Evolutionary conservation across 768 basidiomycete species (phyloP).

Genomic region (Sarcomyxa edulis): DNA sequence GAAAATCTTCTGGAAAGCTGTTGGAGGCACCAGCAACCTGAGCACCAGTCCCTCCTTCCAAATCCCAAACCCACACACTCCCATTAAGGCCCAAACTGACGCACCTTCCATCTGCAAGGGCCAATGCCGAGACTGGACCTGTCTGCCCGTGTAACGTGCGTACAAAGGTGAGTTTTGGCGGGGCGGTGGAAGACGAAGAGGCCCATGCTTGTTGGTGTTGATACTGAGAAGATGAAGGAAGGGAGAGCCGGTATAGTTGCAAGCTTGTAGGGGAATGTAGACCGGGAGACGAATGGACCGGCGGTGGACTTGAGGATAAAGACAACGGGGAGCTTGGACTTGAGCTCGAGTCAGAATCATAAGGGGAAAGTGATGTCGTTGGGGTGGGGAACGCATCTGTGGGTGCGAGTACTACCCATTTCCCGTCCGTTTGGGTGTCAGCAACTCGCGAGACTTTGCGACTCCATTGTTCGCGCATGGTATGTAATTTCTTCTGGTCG

Average conservation of each 20-base stretch:
- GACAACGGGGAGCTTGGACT: slow-evolving; percentile 21
- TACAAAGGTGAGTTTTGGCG: slow-evolving; percentile 66
- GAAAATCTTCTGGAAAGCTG: slow-evolving; percentile 12
- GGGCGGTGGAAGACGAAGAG: slow-evolving; percentile 43
- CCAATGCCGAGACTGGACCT: slow-evolving; percentile 60
- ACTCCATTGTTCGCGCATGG: slow-evolving; percentile 72
- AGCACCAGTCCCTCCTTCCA: slow-evolving; percentile 52
- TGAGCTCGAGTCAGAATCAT: slow-evolving; percentile 11
- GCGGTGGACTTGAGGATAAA: neutral
- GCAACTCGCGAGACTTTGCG: slow-evolving; percentile 67
- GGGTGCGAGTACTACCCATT: slow-evolving; percentile 77
- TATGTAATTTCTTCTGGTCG: slow-evolving; percentile 54
- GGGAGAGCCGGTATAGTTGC: slow-evolving; percentile 70
- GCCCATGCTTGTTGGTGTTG: no score
- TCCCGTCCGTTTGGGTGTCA: slow-evolving; percentile 80
- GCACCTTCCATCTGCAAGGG: slow-evolving; percentile 78
- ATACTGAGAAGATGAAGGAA: slow-evolving; percentile 34
- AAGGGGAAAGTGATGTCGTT: slow-evolving; percentile 14
- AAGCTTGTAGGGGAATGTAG: slow-evolving; percentile 43
- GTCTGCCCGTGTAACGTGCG: slow-evolving; percentile 67
- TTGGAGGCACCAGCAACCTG: slow-evolving; percentile 28
- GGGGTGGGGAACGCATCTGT: slow-evolving; percentile 28
- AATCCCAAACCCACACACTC: slow-evolving; percentile 83
- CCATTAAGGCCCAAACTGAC: slow-evolving; percentile 70
- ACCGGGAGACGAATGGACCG: slow-evolving; percentile 2